Conservation (phyloP, 1,139 yeast species). For the Pichia sp. region DNA sequence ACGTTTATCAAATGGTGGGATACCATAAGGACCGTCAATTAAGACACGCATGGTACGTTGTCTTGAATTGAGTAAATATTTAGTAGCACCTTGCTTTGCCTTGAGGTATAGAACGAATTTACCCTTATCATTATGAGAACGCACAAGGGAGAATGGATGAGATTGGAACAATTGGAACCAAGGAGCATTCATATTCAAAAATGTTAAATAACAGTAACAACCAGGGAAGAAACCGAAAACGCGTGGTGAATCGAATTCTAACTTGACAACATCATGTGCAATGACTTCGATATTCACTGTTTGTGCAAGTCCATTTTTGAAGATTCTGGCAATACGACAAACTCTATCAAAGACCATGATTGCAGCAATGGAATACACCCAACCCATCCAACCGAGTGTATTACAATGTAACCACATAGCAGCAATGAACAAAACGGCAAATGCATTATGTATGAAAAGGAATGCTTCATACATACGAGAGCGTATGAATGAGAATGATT, state of each 20-base stretch:
- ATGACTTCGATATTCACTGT: constrained; percentile 13
- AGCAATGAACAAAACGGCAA: constrained; percentile 31
- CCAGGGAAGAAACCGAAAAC: constrained; percentile 19
- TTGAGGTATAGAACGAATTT: constrained; percentile 18
- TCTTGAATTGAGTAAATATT: constrained; percentile 17
- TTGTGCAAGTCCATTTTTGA: constrained; percentile 32
- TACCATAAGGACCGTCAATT: constrained; percentile 33
- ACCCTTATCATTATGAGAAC: constrained; percentile 9
- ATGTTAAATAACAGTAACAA: constrained; percentile 19
- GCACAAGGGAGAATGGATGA: constrained; percentile 25
- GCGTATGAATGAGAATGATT: constrained; percentile 38
- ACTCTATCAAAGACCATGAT: constrained; percentile 33
- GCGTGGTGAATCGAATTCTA: constrained; percentile 20
- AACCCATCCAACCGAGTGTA: constrained; percentile 36
- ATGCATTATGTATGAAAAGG: constrained; percentile 30
- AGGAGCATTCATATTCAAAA: constrained; percentile 16
- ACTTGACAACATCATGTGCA: constrained; percentile 34
- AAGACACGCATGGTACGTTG: constrained; percentile 18
- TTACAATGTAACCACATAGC: constrained; percentile 35
- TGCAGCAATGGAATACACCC: constrained; percentile 35
- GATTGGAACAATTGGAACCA: constrained; percentile 19
- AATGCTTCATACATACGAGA: constrained; percentile 38
- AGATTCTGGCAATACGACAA: constrained; percentile 28
- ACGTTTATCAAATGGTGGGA: constrained; percentile 17
- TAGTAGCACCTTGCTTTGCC: constrained; percentile 21